Conservation (phyloP, 129 eudicot genomes). For the Centaurea solstitialis region DNA sequence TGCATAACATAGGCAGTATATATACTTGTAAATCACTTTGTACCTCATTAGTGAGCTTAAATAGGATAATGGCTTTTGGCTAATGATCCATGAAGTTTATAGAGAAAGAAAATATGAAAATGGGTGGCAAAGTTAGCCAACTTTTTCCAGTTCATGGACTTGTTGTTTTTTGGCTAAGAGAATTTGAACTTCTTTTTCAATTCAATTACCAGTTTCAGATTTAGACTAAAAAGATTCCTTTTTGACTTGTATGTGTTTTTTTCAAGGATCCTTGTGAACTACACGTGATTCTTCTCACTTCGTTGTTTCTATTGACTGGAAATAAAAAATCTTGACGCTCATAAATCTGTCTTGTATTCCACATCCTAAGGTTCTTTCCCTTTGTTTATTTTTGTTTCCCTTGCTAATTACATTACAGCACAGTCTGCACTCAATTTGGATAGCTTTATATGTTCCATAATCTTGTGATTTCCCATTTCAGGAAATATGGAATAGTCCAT, state of each 20-base stretch:
- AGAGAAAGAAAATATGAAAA: neutral
- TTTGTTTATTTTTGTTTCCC: neutral
- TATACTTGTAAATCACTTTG: neutral
- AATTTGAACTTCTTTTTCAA: neutral
- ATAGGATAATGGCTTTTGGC: neutral
- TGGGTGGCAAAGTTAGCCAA: neutral
- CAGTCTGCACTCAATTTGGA: neutral
- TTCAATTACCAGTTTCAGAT: neutral
- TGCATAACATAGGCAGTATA: neutral
- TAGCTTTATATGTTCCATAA: neutral
- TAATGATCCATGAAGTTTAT: neutral
- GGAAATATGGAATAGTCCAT: slow-evolving; percentile 99
- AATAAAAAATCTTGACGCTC: neutral
- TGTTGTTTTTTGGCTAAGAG: neutral
- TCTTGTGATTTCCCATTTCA: slow-evolving; percentile 27
- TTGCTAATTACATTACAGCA: neutral
- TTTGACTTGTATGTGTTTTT: neutral
- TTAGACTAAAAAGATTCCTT: neutral
- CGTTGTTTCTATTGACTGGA: neutral
- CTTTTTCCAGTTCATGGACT: neutral
- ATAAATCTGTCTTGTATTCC: neutral
- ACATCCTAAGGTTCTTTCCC: neutral
- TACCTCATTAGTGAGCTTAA: neutral
- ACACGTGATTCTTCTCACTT: neutral
- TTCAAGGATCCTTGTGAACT: neutral